Percentiles rank a stretch among this genome's conserved stretches.
Evolutionary conservation across 2,329 filamentous ascomycete genomes (phyloP).

Genomic region (Colletotrichum sp.): DNA sequence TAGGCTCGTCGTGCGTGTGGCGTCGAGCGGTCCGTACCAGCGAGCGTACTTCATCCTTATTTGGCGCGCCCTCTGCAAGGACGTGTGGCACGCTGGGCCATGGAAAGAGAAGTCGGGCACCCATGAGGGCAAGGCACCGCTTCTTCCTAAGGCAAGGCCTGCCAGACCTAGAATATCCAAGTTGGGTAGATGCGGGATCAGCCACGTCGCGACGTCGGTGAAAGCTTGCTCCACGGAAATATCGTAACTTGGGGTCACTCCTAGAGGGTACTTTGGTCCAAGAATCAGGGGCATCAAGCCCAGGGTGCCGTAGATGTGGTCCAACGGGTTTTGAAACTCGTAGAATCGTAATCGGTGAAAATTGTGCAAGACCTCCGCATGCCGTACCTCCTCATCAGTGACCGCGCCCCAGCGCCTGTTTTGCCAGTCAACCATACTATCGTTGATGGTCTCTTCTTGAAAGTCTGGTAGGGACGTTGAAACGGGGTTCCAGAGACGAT

Average conservation of each 20-base stretch:
- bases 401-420: not conserved
- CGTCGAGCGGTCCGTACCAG: not conserved
- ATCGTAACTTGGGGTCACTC: not conserved
- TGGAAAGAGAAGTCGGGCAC: not conserved
- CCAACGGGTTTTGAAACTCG: not conserved
- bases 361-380: conserved; percentile 2
- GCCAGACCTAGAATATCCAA: conserved; percentile 2
- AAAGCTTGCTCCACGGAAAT: not conserved
- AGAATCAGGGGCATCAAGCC: conserved; percentile 1
- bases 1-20: not conserved
- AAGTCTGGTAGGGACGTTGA: not conserved
- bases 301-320: not conserved
- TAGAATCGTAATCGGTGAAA: conserved; percentile 1
- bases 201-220: not conserved
- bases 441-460: not conserved
- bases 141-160: not conserved
- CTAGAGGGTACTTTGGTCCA: not conserved
- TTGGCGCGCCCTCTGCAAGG: not conserved
- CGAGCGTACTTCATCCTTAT: not conserved
- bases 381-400: not conserved
- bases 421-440: not conserved
- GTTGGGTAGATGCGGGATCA: not conserved
- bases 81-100: not conserved
- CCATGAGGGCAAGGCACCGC: not conserved
- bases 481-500: not conserved